Evolutionary conservation across 306 rosid species (phyloP).

Genomic region (Senna tora): DNA sequence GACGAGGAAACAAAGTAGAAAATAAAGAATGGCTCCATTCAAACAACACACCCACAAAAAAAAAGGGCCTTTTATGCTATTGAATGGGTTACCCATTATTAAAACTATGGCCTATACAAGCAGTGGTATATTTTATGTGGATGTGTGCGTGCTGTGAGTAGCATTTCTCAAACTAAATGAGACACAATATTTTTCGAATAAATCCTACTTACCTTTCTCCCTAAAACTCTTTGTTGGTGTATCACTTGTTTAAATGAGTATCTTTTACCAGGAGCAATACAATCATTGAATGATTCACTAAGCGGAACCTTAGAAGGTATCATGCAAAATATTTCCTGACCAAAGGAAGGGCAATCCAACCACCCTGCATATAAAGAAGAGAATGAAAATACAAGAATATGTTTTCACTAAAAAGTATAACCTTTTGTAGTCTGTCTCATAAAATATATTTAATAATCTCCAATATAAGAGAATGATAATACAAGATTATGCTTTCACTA

Average conservation of each 20-base stretch:
- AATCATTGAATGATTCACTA: constrained; percentile 79
- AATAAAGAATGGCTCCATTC: not conserved
- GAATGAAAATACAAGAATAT: constrained; percentile 5
- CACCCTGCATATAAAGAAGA: constrained; percentile 69
- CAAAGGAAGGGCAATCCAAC: constrained; percentile 91
- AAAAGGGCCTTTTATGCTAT: not conserved
- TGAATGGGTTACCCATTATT: not conserved
- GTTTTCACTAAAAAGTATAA: constrained; percentile 9
- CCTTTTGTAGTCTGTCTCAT: constrained; percentile 25
- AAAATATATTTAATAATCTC: too few relatives aligned
- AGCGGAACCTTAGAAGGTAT: constrained; percentile 99
- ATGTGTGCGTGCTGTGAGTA: not conserved
- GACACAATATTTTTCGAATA: constrained; percentile 3
- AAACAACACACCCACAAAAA: not conserved
- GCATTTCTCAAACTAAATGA: not conserved
- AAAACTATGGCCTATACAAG: not conserved
- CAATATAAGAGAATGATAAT: constrained; percentile 27
- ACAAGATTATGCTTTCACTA: not conserved
- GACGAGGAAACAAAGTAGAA: constrained; percentile 28
- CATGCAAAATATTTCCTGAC: constrained; percentile 78
- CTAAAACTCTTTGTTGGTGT: constrained; percentile 90
- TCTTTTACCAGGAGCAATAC: constrained; percentile 90
- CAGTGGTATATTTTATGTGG: not conserved
- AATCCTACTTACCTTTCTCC: constrained; percentile 73
- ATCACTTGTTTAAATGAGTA: constrained; percentile 98